Conservation (phyloP, 768 basidiomycete genomes). For the Rhodotorula graminis region DNA sequence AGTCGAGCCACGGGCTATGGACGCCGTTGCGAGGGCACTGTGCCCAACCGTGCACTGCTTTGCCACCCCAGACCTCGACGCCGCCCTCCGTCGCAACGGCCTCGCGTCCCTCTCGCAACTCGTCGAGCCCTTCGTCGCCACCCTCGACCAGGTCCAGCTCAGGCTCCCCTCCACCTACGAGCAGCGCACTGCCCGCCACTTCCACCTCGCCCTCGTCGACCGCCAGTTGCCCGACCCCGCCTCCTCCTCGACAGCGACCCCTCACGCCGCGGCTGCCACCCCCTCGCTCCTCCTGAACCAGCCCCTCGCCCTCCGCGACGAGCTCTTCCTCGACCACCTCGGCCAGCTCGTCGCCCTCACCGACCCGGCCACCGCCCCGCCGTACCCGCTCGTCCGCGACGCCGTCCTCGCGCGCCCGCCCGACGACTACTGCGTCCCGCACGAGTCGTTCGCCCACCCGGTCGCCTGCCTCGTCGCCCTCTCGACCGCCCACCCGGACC, state of each 20-base stretch:
- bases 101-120: slow-evolving; percentile 5
- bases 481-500: slow-evolving; percentile 43
- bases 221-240: background rate
- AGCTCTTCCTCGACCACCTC: slow-evolving; percentile 31
- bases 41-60: slow-evolving; percentile 8
- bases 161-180: slow-evolving; percentile 4
- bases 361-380: slow-evolving; percentile 19
- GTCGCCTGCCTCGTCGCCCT: slow-evolving; percentile 41
- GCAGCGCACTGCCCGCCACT: background rate
- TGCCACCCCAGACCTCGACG: background rate
- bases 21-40: background rate
- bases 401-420: slow-evolving; percentile 25
- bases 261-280: background rate
- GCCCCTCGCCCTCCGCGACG: slow-evolving; percentile 23
- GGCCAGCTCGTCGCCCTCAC: background rate
- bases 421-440: background rate
- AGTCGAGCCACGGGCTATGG: too few relatives aligned
- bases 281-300: background rate
- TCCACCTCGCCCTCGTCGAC: slow-evolving; percentile 13
- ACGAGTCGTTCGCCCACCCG: background rate
- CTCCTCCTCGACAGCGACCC: background rate
- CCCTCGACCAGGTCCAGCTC: slow-evolving; percentile 4
- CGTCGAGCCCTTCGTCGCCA: slow-evolving; percentile 2
- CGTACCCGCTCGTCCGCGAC: slow-evolving; percentile 41
- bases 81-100: background rate